Percentiles rank a stretch among this genome's conserved stretches.
Evolutionary conservation across 2,329 filamentous ascomycete species (phyloP).

Genomic region (Plectosphaerella plurivora): DNA sequence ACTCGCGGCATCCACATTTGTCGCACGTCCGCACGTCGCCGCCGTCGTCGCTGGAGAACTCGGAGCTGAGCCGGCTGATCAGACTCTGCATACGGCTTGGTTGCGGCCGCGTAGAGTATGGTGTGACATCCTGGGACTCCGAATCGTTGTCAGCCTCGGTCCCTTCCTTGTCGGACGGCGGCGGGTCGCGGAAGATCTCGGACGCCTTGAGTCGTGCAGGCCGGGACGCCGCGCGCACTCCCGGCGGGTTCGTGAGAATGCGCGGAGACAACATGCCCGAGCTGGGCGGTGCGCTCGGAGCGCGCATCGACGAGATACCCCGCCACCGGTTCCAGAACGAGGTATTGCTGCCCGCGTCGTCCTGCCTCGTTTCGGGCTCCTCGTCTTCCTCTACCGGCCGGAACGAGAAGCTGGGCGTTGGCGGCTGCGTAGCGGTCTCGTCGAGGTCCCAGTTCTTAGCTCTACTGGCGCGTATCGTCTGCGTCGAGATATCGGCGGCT

Average conservation of each 20-base stretch:
- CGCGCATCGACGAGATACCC: constrained; percentile 30
- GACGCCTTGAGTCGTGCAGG: too few relatives aligned
- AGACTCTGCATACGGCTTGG: constrained; percentile 32
- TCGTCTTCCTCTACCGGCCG: constrained; percentile 34
- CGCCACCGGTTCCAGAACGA: constrained; percentile 59
- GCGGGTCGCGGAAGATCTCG: too few relatives aligned
- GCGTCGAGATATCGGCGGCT: too few relatives aligned
- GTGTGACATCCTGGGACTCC: background rate
- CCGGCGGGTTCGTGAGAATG: background rate
- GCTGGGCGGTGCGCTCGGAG: constrained; percentile 18
- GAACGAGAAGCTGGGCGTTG: constrained; percentile 53
- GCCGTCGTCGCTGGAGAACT: constrained; percentile 30
- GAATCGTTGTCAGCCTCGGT: background rate
- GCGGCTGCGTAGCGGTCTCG: constrained; percentile 30
- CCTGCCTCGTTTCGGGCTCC: constrained; percentile 29
- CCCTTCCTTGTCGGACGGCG: background rate
- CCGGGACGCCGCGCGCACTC: too few relatives aligned
- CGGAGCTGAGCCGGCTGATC: constrained; percentile 53
- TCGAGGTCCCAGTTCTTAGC: constrained; percentile 8
- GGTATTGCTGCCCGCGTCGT: constrained; percentile 34
- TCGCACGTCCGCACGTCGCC: constrained; percentile 48
- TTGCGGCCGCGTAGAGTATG: background rate
- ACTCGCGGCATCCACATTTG: constrained; percentile 57
- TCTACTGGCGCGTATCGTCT: constrained; percentile 6
- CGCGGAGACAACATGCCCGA: constrained; percentile 6